Base-by-base conservation (phyloP, 108 stramenopile species). In the Skeletonema costatum region DNA sequence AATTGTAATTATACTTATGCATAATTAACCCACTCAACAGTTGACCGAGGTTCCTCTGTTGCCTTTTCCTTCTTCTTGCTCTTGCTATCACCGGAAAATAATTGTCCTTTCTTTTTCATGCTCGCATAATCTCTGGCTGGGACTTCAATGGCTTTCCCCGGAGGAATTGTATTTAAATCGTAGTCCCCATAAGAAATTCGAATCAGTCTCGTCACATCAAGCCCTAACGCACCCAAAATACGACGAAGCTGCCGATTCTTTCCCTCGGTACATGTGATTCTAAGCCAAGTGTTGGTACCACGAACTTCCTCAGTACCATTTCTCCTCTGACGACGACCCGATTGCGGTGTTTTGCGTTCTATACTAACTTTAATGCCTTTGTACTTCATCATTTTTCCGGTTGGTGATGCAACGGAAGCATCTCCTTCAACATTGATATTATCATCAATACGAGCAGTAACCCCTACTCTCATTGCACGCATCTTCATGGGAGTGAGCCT, bases 241-340 rank as follows among this genome's bases (percentile, higher is more conserved):
- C 90, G 90, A 38, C 93, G 89, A 60, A 94, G 82, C 70, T 90
- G 89, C 36, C 93, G 83, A 80, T 92, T 92, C 58, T 92, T 92
- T 4, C 91, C 91, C 71, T 93, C 89, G 2, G 78, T 70, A 36
- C 89, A 90, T 6, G 92, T 90, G 19, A 93, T 85, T 51, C 84
- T 74, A 4, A 93, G 51, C 93, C 93, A 94, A 2, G 79, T 88
- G 53, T 94, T 94, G 38, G 90, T 82, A 10, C 78, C 71, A 19
- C 82, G 70, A 8, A 68, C 77, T 6, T 58, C 41, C 9, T 72
- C 61, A 36, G 33, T 58, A 14, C 48, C 41, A 51, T 5, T 19
- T 4, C 77, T 48, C 12, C 66, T n/a, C 25, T 17, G 17, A 19
- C 19, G 73, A 64, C 13, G 53, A 53, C 1, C 70, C 46, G 39